Percentiles rank a stretch among this genome's conserved stretches.
phyloP scores from a whole-genome alignment of 768 basidiomycete genomes.

The Pholiota molesta region DNA sequence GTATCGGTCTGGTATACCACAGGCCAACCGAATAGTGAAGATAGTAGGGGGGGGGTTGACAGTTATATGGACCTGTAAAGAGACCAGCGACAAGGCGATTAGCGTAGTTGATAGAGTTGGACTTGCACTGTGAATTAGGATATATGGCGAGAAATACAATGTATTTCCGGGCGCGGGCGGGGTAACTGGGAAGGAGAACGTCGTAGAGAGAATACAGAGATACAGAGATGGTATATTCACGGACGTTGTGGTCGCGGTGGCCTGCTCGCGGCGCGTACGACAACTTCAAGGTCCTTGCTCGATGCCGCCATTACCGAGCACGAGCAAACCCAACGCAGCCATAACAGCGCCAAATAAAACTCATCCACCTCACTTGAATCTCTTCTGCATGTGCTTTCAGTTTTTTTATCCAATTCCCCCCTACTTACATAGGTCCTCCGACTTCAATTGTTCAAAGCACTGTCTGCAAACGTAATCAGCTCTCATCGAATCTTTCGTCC shows the following conservation, averaged over 20 bases:
- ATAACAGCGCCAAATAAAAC: conserved; percentile 7
- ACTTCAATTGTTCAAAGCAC: no score
- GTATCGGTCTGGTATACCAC: background rate
- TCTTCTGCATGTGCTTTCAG: background rate
- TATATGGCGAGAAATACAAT: conserved; percentile 20
- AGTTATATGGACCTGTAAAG: conserved; percentile 9
- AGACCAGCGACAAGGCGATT: conserved; percentile 21
- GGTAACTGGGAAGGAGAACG: conserved; percentile 5
- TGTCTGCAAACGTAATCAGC: background rate
- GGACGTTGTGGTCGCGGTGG: conserved; percentile 11
- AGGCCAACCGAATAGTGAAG: background rate
- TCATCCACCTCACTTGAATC: background rate
- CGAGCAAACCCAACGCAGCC: conserved; percentile 2
- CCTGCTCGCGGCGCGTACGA: background rate
- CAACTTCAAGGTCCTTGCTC: background rate
- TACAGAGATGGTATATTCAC: conserved; percentile 22
- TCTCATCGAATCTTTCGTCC: background rate
- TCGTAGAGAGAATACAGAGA: conserved; percentile 13
- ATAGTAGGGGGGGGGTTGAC: conserved; percentile 2
- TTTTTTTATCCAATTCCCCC: background rate
- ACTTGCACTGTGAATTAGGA: conserved; percentile 18
- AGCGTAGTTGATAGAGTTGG: conserved; percentile 20
- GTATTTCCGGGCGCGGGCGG: conserved; percentile 9
- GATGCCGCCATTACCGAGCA: background rate
- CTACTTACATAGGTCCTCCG: background rate